phyloP scores from a whole-genome alignment of 176 grass and related monocot species.

The Saccharum spontaneum region DNA sequence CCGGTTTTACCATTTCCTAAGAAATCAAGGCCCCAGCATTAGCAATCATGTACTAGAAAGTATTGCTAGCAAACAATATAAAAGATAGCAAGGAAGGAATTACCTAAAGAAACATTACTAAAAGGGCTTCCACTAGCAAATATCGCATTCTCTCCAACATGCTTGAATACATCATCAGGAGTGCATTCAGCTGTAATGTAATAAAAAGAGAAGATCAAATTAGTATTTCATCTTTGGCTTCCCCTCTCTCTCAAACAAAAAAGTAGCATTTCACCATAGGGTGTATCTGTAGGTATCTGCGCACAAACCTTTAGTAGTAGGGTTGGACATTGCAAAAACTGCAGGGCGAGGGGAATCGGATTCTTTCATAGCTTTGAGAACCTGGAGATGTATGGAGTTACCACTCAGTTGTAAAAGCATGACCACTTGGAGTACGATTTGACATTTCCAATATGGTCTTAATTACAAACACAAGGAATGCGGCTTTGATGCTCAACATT shows the following conservation, averaged over 20 bases:
- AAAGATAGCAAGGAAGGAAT: slow-evolving; percentile 29
- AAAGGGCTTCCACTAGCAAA: slow-evolving; percentile 99
- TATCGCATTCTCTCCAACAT: slow-evolving; percentile 82
- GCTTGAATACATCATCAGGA: slow-evolving; percentile 87
- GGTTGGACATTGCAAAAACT: slow-evolving; percentile 98
- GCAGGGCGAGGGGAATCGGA: slow-evolving; percentile 88
- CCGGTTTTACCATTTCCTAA: slow-evolving; percentile 71
- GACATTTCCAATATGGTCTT: background rate
- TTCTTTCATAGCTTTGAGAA: slow-evolving; percentile 91
- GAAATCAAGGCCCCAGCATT: slow-evolving; percentile 15
- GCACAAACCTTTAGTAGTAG: slow-evolving; percentile 73
- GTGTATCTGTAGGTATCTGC: background rate
- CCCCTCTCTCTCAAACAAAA: too few species aligned
- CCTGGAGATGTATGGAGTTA: slow-evolving; percentile 52
- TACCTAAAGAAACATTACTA: slow-evolving; percentile 76
- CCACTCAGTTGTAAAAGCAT: slow-evolving; percentile 19
- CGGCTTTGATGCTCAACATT: background rate
- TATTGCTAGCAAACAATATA: slow-evolving; percentile 4
- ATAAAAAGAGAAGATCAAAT: slow-evolving; percentile 35
- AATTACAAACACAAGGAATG: slow-evolving; percentile 6
- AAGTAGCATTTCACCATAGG: slow-evolving; percentile 14
- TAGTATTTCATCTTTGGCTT: slow-evolving; percentile 24
- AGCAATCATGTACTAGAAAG: slow-evolving; percentile 11
- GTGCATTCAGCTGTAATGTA: slow-evolving; percentile 82
- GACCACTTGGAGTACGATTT: background rate